Evolutionary conservation across 345 rosid genomes (phyloP).

Genomic region (Alliaria petiolata): DNA sequence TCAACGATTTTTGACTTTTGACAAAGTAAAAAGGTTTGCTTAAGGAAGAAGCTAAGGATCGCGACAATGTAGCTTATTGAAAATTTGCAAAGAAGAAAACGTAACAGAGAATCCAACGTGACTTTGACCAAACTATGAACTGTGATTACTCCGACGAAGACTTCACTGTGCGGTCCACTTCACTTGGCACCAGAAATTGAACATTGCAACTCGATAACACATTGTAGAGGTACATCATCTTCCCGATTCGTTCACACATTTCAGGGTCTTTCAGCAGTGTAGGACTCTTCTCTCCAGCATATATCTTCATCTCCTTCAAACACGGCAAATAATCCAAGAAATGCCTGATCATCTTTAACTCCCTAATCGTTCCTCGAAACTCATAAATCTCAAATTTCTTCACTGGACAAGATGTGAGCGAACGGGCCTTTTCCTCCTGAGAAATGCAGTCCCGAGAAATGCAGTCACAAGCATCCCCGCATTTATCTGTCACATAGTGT

Average conservation of each 20-base stretch:
- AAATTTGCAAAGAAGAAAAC: no score
- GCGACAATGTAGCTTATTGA: no score
- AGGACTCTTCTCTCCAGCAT: neutral
- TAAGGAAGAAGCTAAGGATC: no score
- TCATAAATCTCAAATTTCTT: neutral
- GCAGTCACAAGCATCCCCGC: constrained; percentile 8
- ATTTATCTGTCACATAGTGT: neutral
- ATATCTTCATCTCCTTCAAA: neutral
- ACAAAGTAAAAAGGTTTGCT: no score
- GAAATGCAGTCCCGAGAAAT: neutral
- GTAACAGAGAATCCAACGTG: no score
- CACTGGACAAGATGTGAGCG: neutral
- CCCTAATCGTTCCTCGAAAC: neutral
- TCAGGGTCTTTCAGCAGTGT: neutral
- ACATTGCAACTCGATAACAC: neutral
- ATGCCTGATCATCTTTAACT: neutral
- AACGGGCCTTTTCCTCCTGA: neutral
- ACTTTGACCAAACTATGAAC: no score
- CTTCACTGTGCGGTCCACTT: neutral
- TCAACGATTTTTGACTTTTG: no score
- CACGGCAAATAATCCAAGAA: neutral
- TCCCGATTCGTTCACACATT: neutral
- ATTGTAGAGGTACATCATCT: neutral
- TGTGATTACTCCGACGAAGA: no score
- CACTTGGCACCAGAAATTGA: neutral